Base-by-base conservation (phyloP, 1,284 basidiomycete species). In the Cutaneotrichosporon sp. region DNA sequence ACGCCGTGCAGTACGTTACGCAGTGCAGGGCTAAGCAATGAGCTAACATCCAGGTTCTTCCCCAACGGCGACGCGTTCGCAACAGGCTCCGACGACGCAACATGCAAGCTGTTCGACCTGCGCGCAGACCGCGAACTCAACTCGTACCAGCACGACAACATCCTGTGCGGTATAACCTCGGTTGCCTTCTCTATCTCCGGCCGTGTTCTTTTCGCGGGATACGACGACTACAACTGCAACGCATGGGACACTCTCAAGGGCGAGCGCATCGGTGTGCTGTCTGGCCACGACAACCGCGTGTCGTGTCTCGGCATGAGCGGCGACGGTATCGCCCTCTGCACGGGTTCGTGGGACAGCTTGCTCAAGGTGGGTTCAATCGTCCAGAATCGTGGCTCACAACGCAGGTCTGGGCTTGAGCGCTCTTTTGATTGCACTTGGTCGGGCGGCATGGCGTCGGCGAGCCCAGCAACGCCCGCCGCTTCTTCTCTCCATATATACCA, bases 161-260 rank as follows among this genome's bases (percentile, higher is more conserved):
- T 97, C 61, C 82, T 97, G 17, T 97, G 94, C 70, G 93, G 94
- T 61, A 97, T 98, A 76, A 98, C 96, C 11, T 96, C 92, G 4
- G 93, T 98, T 62, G 93, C 90, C 14, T 98, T 99, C 80, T 97
- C 92, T 2, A 88, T 90, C 62, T 97, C 92, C 14, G 94, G 94
- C 43, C 87, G 96, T 55, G 88, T 99, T 64, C 82, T 99, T 43
- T 97, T 98, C 67, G 94, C 93, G 61, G 96, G 94, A 37, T 98
- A 97, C 73, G 96, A 99, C 75, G 94, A 98, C 75, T 97, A 94
- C 88, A 97, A 94, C 63, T 92, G 89, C 80, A 97, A 97, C 70
- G 94, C 97, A 43, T 98, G 94, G 94, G 94, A 99, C 72, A 97
- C 93, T 37, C 82, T 98, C 69, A 96, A 94, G 77, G 94, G 92